Evolutionary conservation across 352 stramenopile species (phyloP).

Genomic region (Aphanomyces stellatus): DNA sequence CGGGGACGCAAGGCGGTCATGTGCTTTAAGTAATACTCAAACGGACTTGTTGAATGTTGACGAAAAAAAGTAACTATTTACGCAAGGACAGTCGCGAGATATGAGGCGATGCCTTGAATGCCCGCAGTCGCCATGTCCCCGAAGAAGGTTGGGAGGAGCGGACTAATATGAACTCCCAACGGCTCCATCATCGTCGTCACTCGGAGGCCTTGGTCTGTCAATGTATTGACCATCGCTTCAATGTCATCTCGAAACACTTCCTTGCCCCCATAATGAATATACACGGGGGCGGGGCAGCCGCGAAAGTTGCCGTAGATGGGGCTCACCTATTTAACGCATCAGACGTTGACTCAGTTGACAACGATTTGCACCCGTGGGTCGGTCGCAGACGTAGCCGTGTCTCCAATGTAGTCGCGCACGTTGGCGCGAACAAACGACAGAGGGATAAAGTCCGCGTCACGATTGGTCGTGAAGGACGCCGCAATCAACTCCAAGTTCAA

Average conservation of each 20-base stretch:
- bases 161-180: neutral
- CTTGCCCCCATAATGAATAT: neutral
- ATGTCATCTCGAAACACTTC: neutral
- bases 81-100: too few relatives aligned
- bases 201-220: neutral
- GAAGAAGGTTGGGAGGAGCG: neutral
- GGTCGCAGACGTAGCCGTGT: neutral
- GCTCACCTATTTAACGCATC: too few relatives aligned
- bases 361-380: constrained; percentile 1
- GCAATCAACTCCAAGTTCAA: neutral
- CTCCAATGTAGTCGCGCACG: neutral
- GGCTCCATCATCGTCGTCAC: neutral
- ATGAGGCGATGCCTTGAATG: neutral
- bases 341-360: too few relatives aligned
- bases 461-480: neutral
- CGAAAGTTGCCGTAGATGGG: neutral
- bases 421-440: neutral
- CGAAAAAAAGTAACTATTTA: too few relatives aligned
- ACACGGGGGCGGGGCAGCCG: neutral
- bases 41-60: too few relatives aligned
- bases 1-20: too few relatives aligned
- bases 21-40: too few relatives aligned
- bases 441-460: neutral
- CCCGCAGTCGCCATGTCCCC: neutral
- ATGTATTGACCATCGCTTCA: neutral